Evolutionary conservation across 768 basidiomycete genomes (phyloP), one percentile per base, ranked within the genome.

Genomic region (Naematelia encephala): DNA sequence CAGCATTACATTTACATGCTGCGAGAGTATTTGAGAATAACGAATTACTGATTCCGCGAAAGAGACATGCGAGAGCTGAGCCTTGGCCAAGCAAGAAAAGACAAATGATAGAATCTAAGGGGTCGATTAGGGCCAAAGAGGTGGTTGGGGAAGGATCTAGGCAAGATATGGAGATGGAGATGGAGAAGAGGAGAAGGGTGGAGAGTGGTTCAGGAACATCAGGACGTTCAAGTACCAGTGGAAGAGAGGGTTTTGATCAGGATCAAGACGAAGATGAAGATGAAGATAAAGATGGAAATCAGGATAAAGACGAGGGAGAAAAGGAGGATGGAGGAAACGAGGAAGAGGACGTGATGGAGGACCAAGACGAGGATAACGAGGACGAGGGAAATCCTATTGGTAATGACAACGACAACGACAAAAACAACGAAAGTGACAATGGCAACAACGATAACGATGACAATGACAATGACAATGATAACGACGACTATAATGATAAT

Each of bases 231-330:
- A n/a, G 26, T 14, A 26, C 46, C 14, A 4, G 12, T 28, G 49
- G 51, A 30, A 21, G n/a, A 28, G 13, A 11, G 3, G 10, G 14
- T 46, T 12, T 10, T 50, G 22, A 16, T 30, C 28, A 55, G n/a
- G 46, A 47, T 14, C 47, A 51, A n/a, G 34, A 5, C 16, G 22
- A 65, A 56, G 63, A 67, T 16, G 51, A 63, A 5, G 55, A 21
- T 65, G 3, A 63, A 23, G 58, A 52, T 14, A 30, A 3, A 11
- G 28, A 43, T 29, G 51, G 19, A 11, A 51, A 61, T 48, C 46
- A 52, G 25, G 61, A 63, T 54, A 56, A 58, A 25, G 69, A 66
- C 8, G 65, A 49, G 16, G 45, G 51, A 5, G 58, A 62, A 0
- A 60, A 61, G 42, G n/a, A 49, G 46, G 56, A 59, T 11, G 47